phyloP scores from a whole-genome alignment of 148 eudicot species.

The Spergularia bocconei region DNA sequence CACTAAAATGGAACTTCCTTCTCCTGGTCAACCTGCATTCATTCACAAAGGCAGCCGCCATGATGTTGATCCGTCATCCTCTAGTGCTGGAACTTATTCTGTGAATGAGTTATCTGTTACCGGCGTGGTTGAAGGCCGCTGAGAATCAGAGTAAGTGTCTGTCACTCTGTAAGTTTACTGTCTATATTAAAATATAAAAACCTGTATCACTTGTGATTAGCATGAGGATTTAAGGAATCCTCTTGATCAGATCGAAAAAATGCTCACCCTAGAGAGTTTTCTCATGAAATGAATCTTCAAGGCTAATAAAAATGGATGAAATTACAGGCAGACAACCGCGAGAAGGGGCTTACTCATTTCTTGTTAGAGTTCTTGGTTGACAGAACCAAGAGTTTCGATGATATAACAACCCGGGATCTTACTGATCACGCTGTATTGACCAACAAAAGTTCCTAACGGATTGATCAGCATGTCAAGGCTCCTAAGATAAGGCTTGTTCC shows the following conservation, averaged over 20 bases:
- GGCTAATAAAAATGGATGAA: not conserved
- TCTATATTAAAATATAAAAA: too few relatives aligned
- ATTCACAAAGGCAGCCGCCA: constrained; percentile 25
- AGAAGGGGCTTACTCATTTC: not conserved
- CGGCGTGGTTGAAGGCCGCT: constrained; percentile 31
- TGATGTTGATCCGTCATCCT: constrained; percentile 32
- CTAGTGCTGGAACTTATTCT: constrained; percentile 30
- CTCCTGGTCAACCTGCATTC: constrained; percentile 51
- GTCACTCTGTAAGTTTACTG: not conserved
- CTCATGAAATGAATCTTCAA: not conserved
- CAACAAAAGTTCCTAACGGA: not conserved
- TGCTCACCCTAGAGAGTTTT: not conserved
- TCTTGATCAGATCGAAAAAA: not conserved
- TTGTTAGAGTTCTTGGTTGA: not conserved
- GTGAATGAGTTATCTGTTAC: constrained; percentile 21
- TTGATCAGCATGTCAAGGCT: not conserved
- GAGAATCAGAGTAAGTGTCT: not conserved
- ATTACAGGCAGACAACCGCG: not conserved
- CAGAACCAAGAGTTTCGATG: not conserved
- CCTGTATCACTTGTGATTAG: too few relatives aligned
- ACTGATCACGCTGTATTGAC: not conserved
- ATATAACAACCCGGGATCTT: not conserved
- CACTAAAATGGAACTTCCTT: constrained; percentile 35
- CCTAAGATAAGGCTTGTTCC: too few relatives aligned
- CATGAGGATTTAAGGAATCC: too few relatives aligned